Percentiles rank a stretch among this genome's conserved stretches.
phyloP scores from a whole-genome alignment of 345 rosid genomes.

The Gossypium rotundifolium region DNA sequence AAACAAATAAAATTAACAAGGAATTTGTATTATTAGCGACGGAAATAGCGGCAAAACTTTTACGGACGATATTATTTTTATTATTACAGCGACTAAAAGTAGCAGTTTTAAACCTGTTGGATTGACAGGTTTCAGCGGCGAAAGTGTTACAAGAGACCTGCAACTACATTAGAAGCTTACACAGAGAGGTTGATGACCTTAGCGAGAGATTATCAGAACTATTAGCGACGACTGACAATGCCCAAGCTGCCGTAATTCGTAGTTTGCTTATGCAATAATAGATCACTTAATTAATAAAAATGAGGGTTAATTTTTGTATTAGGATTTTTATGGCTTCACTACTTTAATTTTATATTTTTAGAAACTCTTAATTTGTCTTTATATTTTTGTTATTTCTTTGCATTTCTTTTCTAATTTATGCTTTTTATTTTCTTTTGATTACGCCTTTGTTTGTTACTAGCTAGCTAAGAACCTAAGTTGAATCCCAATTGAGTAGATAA shows the following conservation, averaged over 20 bases:
- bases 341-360: too few relatives aligned
- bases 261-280: slow-evolving; percentile 58
- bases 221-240: slow-evolving; percentile 59
- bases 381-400: not conserved
- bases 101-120: not conserved
- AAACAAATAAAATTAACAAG: not conserved
- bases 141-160: slow-evolving; percentile 75
- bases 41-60: too few relatives aligned
- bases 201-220: slow-evolving; percentile 74
- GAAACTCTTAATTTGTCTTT: not conserved
- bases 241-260: slow-evolving; percentile 73
- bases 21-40: too few relatives aligned
- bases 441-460: not conserved
- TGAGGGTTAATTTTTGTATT: not conserved
- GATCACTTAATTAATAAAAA: not conserved
- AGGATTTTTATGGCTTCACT: not conserved
- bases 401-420: not conserved
- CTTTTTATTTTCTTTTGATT: not conserved
- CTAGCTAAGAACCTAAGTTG: not conserved
- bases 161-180: slow-evolving; percentile 72
- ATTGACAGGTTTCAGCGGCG: slow-evolving; percentile 54
- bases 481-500: slow-evolving; percentile 12
- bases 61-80: too few relatives aligned
- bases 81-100: too few relatives aligned
- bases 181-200: slow-evolving; percentile 71